Conservation (phyloP, 169 alveolate species). For the Eimeria sp. region DNA sequence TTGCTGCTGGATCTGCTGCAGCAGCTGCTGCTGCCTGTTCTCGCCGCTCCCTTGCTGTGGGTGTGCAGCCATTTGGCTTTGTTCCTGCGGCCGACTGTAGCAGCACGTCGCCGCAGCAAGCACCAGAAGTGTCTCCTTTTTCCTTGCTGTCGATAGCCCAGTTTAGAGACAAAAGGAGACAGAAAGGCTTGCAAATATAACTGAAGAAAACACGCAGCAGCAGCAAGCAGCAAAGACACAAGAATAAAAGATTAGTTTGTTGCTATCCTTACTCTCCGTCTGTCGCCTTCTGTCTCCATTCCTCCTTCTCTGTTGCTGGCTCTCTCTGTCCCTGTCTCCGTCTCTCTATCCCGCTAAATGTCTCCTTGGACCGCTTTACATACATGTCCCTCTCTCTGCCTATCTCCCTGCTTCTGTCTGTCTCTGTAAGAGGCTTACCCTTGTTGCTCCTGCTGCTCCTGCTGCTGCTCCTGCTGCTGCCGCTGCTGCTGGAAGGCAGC, state of each 20-base stretch:
- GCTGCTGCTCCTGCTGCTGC: conserved; percentile 24
- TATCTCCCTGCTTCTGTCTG: neutral
- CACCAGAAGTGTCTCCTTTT: neutral
- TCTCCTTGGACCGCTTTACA: neutral
- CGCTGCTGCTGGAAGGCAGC: conserved; percentile 66
- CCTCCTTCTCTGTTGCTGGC: neutral
- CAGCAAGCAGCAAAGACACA: neutral
- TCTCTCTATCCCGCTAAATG: neutral
- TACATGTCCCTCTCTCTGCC: neutral
- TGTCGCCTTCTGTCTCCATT: neutral
- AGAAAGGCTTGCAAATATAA: neutral
- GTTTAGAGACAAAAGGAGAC: neutral
- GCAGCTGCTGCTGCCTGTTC: conserved; percentile 18
- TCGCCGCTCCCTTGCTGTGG: neutral
- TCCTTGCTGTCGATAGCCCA: neutral
- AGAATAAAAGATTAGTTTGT: neutral
- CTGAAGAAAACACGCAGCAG: conserved; percentile 20
- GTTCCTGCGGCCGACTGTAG: neutral
- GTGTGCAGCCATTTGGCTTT: neutral
- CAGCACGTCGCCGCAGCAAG: neutral
- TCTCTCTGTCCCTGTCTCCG: neutral
- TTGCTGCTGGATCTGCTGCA: conserved; percentile 38
- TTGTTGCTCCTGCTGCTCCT: neutral
- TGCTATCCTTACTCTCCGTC: neutral
- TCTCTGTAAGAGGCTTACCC: neutral